Evolutionary conservation across 257 asterid species (phyloP).

Genomic region (Fraxinus anomala): DNA sequence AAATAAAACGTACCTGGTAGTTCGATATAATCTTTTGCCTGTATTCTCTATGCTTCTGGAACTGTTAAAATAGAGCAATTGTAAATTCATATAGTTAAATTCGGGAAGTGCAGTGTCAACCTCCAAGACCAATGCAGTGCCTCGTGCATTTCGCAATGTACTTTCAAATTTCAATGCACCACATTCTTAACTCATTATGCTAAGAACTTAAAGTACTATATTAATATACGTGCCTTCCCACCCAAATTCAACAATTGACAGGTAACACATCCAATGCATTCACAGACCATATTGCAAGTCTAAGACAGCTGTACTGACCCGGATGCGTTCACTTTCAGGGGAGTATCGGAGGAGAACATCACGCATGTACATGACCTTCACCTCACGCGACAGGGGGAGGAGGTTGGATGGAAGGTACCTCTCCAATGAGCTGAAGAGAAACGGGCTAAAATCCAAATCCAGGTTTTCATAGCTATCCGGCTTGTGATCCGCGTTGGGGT

Average conservation of each 20-base stretch:
- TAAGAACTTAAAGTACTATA: not conserved
- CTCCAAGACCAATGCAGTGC: not conserved
- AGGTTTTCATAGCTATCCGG: constrained; percentile 79
- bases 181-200: not conserved
- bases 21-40: constrained; percentile 96
- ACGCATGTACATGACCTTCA: constrained; percentile 69
- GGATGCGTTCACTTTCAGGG: constrained; percentile 76
- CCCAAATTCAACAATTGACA: constrained; percentile 18
- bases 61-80: constrained; percentile 48
- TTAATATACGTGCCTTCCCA: not conserved
- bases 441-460: constrained; percentile 78
- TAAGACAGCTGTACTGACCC: constrained; percentile 50
- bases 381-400: constrained; percentile 60
- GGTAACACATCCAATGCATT: not conserved
- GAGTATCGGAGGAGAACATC: constrained; percentile 77
- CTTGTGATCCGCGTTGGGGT: constrained; percentile 74
- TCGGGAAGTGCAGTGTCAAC: not conserved
- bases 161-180: constrained; percentile 7
- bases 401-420: constrained; percentile 75
- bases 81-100: constrained; percentile 10
- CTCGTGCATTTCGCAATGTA: no score
- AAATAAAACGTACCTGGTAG: constrained; percentile 66
- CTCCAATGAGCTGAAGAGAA: constrained; percentile 81
- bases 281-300: constrained; percentile 1
- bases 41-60: constrained; percentile 91